A percentile compares a stretch with the other conserved stretches of the same genome.
phyloP scores from a whole-genome alignment of 176 grass and related monocot species.

The Urochloa ruziziensis region DNA sequence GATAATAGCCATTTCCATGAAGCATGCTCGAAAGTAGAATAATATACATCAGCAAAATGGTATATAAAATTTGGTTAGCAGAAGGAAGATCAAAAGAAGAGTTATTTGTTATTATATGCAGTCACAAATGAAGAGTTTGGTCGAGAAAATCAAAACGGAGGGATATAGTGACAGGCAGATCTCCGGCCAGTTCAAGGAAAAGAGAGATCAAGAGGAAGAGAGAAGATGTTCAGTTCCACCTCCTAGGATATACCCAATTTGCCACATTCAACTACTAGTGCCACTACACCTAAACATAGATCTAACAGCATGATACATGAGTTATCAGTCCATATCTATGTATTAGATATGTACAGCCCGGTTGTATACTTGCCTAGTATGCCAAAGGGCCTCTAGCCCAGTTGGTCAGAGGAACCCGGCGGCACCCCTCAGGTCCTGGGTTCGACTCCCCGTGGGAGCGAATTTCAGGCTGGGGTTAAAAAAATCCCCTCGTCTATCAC shows the following conservation, averaged over 20 bases:
- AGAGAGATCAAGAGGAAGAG: background rate
- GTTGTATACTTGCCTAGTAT: too few relatives aligned
- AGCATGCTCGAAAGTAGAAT: conserved; percentile 1
- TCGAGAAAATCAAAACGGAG: too few relatives aligned
- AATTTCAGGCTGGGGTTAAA: too few relatives aligned
- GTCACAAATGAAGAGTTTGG: background rate
- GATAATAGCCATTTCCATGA: background rate
- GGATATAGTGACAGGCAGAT: background rate
- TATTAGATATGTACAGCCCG: too few relatives aligned
- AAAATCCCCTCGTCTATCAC: too few relatives aligned
- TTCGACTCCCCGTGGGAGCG: too few relatives aligned
- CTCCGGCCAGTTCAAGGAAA: background rate
- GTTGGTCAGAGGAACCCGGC: too few relatives aligned
- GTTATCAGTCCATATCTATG: background rate
- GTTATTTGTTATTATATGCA: background rate
- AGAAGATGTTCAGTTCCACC: background rate
- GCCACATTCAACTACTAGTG: conserved; percentile 15
- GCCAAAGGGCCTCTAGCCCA: too few relatives aligned
- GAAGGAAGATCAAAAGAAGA: conserved; percentile 1
- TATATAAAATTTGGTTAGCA: background rate
- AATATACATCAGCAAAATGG: background rate
- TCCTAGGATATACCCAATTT: background rate
- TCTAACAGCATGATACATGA: background rate
- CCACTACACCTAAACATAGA: conserved; percentile 9
- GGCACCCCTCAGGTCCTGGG: too few relatives aligned